These are phyloP conservation scores for Porpolomopsis calyptriformis DNA, from an alignment of 768 basidiomycete species.

Conservation along the genomic window DNA sequence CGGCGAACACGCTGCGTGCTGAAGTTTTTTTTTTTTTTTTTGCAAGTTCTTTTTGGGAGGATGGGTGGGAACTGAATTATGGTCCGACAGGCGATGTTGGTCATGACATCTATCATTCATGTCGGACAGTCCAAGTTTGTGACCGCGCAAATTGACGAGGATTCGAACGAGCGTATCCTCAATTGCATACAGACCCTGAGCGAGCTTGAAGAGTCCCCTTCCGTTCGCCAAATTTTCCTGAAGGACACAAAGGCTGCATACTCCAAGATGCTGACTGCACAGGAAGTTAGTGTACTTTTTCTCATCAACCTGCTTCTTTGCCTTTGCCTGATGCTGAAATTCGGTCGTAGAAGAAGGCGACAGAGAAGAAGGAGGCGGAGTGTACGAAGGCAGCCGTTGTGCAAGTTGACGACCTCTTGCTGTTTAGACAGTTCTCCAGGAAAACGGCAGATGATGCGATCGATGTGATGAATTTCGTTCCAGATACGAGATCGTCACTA, in stretches of 20 bases:
- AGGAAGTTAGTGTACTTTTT: conserved; percentile 50
- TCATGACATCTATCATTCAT: conserved; percentile 95
- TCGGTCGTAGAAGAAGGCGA: conserved; percentile 62
- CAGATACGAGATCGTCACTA: neutral
- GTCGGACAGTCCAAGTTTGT: conserved; percentile 96
- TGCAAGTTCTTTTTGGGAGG: no score
- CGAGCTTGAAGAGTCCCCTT: conserved; percentile 49
- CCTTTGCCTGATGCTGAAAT: neutral
- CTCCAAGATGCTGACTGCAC: conserved; percentile 88
- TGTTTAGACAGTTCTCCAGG: conserved; percentile 92
- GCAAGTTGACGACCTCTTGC: conserved; percentile 87
- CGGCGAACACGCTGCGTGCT: conserved; percentile 67
- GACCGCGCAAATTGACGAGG: conserved; percentile 93
- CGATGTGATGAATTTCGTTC: conserved; percentile 36
- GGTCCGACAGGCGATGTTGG: conserved; percentile 70
- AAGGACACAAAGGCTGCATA: conserved; percentile 87
- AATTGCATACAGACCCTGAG: conserved; percentile 92
- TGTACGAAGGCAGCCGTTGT: conserved; percentile 52
- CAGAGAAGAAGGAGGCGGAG: conserved; percentile 84
- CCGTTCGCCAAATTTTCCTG: conserved; percentile 64
- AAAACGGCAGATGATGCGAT: conserved; percentile 74
- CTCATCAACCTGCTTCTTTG: neutral
- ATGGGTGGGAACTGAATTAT: conserved; percentile 4
- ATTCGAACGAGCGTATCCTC: conserved; percentile 92
- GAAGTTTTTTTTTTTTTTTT: conserved; percentile 47